A percentile compares a stretch with the other conserved stretches of the same genome.
Evolutionary conservation across 495 filamentous ascomycete species (phyloP).

Genomic region (Collariella sp.): DNA sequence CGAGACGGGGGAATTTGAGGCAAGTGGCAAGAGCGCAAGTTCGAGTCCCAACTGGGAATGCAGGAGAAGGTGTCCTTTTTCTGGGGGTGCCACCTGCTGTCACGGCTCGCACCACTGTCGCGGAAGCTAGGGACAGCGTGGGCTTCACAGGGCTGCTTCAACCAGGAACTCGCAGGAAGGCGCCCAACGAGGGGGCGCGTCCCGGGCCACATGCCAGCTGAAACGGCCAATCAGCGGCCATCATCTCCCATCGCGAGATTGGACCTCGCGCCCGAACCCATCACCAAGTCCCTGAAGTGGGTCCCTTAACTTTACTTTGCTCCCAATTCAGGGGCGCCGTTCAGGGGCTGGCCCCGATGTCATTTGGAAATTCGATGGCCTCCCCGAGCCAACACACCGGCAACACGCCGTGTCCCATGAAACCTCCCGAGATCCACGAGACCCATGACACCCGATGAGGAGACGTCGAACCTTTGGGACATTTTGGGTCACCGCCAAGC

Average conservation of each 20-base stretch:
- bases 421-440: background rate
- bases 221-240: constrained; percentile 12
- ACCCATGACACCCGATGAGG: too few species aligned
- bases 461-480: background rate
- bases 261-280: constrained; percentile 9
- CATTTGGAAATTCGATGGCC: background rate
- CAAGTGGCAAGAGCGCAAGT: constrained; percentile 4
- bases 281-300: constrained; percentile 1
- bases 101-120: background rate
- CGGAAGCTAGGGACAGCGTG: background rate
- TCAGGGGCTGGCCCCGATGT: background rate
- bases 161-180: too few species aligned
- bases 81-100: background rate
- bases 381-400: background rate
- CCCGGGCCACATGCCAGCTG: constrained; percentile 10
- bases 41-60: background rate
- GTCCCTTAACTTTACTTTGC: constrained; percentile 1
- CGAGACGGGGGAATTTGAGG: background rate
- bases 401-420: background rate
- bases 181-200: too few species aligned
- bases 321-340: background rate
- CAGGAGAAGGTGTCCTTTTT: constrained; percentile 12
- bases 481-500: background rate
- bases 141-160: constrained; percentile 8
- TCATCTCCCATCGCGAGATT: constrained; percentile 28